These are phyloP conservation scores for Tylopilus rubrobrunneus DNA, from an alignment of 768 basidiomycete genomes.

Conservation along the genomic window DNA sequence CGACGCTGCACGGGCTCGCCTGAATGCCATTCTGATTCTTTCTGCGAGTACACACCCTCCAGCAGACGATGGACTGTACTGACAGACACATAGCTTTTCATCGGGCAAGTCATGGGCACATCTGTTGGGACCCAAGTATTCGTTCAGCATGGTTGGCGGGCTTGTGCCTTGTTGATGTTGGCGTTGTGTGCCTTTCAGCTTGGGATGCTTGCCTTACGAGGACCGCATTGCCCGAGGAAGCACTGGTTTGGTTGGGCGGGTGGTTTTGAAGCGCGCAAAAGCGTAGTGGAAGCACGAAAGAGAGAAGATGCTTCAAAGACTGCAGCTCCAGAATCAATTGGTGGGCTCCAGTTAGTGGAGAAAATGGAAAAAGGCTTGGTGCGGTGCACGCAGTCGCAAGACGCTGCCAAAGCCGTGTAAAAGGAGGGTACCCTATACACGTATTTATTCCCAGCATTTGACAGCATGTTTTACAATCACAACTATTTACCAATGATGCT, in stretches of 20 bases:
- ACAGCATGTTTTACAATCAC: neutral
- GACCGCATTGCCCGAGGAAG: slow-evolving; percentile 51
- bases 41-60: slow-evolving; percentile 39
- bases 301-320: neutral
- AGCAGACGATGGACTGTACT: neutral
- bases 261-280: slow-evolving; percentile 43
- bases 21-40: slow-evolving; percentile 76
- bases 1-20: slow-evolving; percentile 54
- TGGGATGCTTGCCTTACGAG: slow-evolving; percentile 55
- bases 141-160: slow-evolving; percentile 64
- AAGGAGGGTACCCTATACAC: neutral
- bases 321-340: neutral
- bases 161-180: slow-evolving; percentile 57
- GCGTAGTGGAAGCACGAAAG: slow-evolving; percentile 25
- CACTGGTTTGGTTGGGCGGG: slow-evolving; percentile 67
- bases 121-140: slow-evolving; percentile 71
- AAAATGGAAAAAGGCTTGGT: slow-evolving; percentile 6
- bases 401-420: neutral
- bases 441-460: neutral
- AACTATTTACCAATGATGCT: neutral
- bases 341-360: neutral
- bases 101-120: slow-evolving; percentile 83
- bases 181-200: slow-evolving; percentile 57
- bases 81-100: slow-evolving; percentile 42
- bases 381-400: neutral